Percentiles rank a stretch among this genome's conserved stretches.
These are phyloP conservation scores for Hypseocharis bilobata DNA, from an alignment of 441 rosid species.

Conservation along the genomic window DNA sequence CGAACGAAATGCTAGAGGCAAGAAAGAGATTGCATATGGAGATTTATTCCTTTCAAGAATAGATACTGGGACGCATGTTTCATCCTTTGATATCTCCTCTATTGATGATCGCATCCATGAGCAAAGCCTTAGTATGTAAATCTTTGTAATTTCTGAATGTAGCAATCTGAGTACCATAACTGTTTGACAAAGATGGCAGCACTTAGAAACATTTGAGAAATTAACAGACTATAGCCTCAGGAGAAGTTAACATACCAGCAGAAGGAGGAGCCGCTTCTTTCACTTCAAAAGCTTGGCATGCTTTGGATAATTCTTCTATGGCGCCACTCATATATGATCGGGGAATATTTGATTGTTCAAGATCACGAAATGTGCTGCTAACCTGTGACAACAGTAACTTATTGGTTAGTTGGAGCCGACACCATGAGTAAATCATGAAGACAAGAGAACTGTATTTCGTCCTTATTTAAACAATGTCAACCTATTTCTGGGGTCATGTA, in stretches of 20 bases:
- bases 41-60: conserved; percentile 85
- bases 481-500: background rate
- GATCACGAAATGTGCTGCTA: conserved; percentile 61
- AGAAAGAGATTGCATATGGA: conserved; percentile 72
- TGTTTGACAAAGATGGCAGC: conserved; percentile 29
- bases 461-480: too few relatives aligned
- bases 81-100: conserved; percentile 65
- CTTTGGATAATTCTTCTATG: conserved; percentile 72
- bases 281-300: conserved; percentile 77
- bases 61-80: conserved; percentile 79
- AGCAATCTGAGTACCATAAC: conserved; percentile 60
- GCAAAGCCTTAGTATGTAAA: conserved; percentile 76
- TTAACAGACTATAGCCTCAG: conserved; percentile 19
- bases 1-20: conserved; percentile 80
- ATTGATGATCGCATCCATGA: conserved; percentile 83
- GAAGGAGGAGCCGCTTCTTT: conserved; percentile 79
- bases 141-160: conserved; percentile 76
- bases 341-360: conserved; percentile 74
- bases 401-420: background rate
- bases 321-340: conserved; percentile 71
- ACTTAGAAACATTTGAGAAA: conserved; percentile 23
- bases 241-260: conserved; percentile 48
- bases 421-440: background rate
- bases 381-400: conserved; percentile 43
- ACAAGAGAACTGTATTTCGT: background rate